These are phyloP conservation scores for Jaenimonas drosophilae DNA, from an alignment of 208 protist species.

Conservation along the genomic window DNA sequence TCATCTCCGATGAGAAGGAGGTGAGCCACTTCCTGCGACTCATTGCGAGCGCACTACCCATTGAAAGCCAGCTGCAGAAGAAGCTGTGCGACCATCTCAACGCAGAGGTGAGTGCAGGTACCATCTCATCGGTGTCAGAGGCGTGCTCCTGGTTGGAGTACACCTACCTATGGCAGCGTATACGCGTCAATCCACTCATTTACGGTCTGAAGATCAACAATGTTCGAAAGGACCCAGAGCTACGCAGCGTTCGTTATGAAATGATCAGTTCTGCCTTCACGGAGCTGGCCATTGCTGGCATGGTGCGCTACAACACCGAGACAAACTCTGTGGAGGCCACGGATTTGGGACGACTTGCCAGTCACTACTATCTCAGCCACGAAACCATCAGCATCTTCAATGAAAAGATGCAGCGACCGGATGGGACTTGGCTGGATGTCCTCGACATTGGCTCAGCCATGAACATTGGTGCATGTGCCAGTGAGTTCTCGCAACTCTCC, in stretches of 20 bases:
- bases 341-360: slow-evolving; percentile 94
- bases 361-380: slow-evolving; percentile 97
- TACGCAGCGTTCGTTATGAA: slow-evolving; percentile 86
- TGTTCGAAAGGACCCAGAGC: slow-evolving; percentile 85
- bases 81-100: slow-evolving; percentile 97
- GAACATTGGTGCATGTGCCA: slow-evolving; percentile 83
- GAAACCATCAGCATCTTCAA: slow-evolving; percentile 95
- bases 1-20: slow-evolving; percentile 97
- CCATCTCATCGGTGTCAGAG: slow-evolving; percentile 94
- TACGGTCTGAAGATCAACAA: slow-evolving; percentile 94
- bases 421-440: slow-evolving; percentile 77
- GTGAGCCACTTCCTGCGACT: slow-evolving; percentile 93
- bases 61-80: slow-evolving; percentile 93
- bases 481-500: slow-evolving; percentile 96
- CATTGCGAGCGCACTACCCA: slow-evolving; percentile 92
- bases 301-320: slow-evolving; percentile 96
- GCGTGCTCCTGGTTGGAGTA: slow-evolving; percentile 95
- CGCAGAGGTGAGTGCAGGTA: slow-evolving; percentile 97
- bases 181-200: slow-evolving; percentile 92
- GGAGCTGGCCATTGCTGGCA: slow-evolving; percentile 87
- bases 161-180: slow-evolving; percentile 97
- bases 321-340: slow-evolving; percentile 93
- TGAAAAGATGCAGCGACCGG: slow-evolving; percentile 73
- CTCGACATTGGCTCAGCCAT: slow-evolving; percentile 91
- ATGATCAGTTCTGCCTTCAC: slow-evolving; percentile 93